These are phyloP conservation scores for Alternaria triticina DNA, from an alignment of 2,329 filamentous ascomycete genomes.

Conservation along the genomic window DNA sequence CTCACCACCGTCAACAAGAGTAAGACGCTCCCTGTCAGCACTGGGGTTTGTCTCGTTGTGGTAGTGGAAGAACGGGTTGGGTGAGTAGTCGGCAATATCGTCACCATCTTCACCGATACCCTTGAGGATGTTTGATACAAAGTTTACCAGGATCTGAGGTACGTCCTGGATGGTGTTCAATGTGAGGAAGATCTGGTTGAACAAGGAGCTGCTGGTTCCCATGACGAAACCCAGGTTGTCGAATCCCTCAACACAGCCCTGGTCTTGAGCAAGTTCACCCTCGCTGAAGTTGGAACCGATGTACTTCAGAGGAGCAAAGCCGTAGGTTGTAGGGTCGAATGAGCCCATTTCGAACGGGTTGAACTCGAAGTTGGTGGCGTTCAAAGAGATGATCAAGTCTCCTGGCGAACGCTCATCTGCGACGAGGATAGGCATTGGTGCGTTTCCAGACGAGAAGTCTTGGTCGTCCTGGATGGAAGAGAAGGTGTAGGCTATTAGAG, in stretches of 20 bases:
- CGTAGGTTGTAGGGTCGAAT: slow-evolving; percentile 74
- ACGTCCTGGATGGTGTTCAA: slow-evolving; percentile 62
- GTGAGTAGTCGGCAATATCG: slow-evolving; percentile 75
- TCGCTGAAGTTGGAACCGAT: slow-evolving; percentile 74
- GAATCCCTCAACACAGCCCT: slow-evolving; percentile 75
- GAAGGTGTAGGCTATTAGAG: slow-evolving; percentile 69
- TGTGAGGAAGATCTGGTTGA: slow-evolving; percentile 77
- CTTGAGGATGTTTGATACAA: slow-evolving; percentile 60
- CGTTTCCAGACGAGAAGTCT: slow-evolving; percentile 67
- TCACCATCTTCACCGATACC: slow-evolving; percentile 65
- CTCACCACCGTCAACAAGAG: slow-evolving; percentile 79
- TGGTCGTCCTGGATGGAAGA: slow-evolving; percentile 73
- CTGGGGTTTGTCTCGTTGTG: slow-evolving; percentile 66
- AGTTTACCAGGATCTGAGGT: slow-evolving; percentile 58
- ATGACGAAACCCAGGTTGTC: slow-evolving; percentile 85
- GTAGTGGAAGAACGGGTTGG: slow-evolving; percentile 77
- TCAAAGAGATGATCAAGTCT: slow-evolving; percentile 67
- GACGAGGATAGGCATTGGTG: slow-evolving; percentile 76
- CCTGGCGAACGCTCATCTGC: slow-evolving; percentile 71
- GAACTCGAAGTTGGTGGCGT: slow-evolving; percentile 78
- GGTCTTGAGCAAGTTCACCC: slow-evolving; percentile 63
- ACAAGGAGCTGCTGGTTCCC: slow-evolving; percentile 84
- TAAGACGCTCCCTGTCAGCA: slow-evolving; percentile 62
- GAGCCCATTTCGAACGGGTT: slow-evolving; percentile 81
- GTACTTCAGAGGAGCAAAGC: slow-evolving; percentile 73